Percentiles rank a stretch among this genome's conserved stretches.
Conservation (phyloP, 257 asterid species). For the Plectranthus barbatus region DNA sequence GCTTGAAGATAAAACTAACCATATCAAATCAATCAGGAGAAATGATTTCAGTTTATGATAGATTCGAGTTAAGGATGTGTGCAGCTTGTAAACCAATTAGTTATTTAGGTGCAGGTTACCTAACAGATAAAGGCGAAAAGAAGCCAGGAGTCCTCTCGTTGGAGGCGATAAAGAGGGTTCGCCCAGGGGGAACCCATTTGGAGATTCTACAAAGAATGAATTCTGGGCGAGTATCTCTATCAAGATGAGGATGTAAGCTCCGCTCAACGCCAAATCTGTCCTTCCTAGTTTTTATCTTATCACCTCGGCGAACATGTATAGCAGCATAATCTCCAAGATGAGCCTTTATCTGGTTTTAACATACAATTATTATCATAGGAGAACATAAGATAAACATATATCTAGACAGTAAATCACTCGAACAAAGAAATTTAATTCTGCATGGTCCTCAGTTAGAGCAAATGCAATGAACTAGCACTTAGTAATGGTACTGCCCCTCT, state of each 20-base stretch:
- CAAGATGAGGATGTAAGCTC: constrained; percentile 81
- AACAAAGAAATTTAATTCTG: neutral
- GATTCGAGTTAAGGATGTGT: neutral
- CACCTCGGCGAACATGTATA: constrained; percentile 96
- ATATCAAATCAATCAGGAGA: neutral
- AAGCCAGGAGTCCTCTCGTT: constrained; percentile 79
- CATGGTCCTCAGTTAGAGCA: neutral
- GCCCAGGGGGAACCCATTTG: constrained; percentile 81
- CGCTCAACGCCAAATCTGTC: constrained; percentile 81
- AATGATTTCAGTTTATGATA: neutral
- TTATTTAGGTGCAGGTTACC: constrained; percentile 30
- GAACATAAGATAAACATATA: neutral
- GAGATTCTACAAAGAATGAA: constrained; percentile 81
- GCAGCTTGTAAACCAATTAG: neutral
- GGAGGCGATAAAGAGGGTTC: constrained; percentile 85
- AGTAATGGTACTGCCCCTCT: no score
- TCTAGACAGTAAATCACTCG: neutral
- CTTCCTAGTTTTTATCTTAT: constrained; percentile 74
- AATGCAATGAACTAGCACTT: neutral
- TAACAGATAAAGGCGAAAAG: constrained; percentile 65
- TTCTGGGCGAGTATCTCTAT: constrained; percentile 86
- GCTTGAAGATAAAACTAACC: no score
- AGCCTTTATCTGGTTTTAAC: constrained; percentile 51
- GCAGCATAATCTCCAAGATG: constrained; percentile 91
- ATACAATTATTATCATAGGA: neutral